Evolutionary conservation across 2,329 filamentous ascomycete genomes (phyloP).

Genomic region (Leptographium lundbergii): DNA sequence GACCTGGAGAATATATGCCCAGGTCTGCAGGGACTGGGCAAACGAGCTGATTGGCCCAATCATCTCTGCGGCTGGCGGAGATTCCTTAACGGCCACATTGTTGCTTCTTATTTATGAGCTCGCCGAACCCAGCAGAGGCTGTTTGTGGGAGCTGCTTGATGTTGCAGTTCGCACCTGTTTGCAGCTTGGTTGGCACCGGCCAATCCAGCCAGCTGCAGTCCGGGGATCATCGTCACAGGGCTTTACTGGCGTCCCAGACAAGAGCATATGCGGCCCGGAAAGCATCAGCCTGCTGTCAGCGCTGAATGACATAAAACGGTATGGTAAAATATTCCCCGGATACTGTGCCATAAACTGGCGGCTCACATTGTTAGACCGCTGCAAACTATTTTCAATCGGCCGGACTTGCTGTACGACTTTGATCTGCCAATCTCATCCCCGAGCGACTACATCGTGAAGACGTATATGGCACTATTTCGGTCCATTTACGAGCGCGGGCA

Average conservation of each 20-base stretch:
- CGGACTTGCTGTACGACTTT: not conserved
- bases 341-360: not conserved
- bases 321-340: not conserved
- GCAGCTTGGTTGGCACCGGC: conserved; percentile 3
- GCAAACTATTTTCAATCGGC: not conserved
- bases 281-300: not conserved
- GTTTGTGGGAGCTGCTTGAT: conserved; percentile 3
- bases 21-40: not conserved
- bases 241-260: not conserved
- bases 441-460: not conserved
- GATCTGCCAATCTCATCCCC: not conserved
- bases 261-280: not conserved
- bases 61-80: not conserved
- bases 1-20: not conserved
- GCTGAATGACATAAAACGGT: not conserved
- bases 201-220: not conserved
- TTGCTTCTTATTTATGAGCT: conserved; percentile 3
- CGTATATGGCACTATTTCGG: not conserved
- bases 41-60: not conserved
- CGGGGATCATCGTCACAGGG: not conserved
- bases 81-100: not conserved
- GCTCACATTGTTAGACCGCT: not conserved
- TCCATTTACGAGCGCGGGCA: not conserved
- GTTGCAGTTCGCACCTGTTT: not conserved
- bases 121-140: conserved; percentile 1